These are phyloP conservation scores for Solanum habrochaites DNA, from an alignment of 257 asterid genomes.

Conservation along the genomic window DNA sequence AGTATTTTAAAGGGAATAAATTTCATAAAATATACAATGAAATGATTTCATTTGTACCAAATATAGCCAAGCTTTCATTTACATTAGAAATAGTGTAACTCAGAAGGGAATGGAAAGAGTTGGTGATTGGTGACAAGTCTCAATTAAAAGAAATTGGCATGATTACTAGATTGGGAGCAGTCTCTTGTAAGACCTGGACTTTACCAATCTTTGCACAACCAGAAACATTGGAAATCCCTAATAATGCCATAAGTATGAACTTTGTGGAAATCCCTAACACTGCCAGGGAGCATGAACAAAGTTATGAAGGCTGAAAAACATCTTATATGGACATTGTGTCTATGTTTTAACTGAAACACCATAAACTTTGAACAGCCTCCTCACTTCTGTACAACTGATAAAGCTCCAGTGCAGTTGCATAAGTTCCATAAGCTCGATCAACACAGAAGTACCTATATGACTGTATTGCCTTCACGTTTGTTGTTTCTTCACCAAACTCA, in stretches of 20 bases:
- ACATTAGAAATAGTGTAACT: no score
- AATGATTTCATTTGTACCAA: no score
- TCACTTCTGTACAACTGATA: neutral
- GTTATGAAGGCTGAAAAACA: neutral
- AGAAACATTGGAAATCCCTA: neutral
- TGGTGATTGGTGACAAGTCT: no score
- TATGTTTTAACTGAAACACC: neutral
- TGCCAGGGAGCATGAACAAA: neutral
- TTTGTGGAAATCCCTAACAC: no score
- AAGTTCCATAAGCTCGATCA: neutral
- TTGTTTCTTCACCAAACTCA: slow-evolving; percentile 12
- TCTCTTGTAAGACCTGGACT: no score
- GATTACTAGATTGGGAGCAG: no score
- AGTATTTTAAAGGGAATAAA: neutral
- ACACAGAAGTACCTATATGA: neutral
- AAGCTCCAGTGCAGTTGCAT: neutral
- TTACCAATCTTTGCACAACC: no score
- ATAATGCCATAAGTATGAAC: no score
- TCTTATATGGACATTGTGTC: neutral
- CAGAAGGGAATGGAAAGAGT: no score
- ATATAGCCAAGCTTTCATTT: no score
- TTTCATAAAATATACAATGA: no score
- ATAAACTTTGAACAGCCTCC: neutral
- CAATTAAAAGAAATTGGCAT: no score
- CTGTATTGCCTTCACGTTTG: neutral